Evolutionary conservation across 805 yeast species (phyloP).

Genomic region (Suhomyces sp.): DNA sequence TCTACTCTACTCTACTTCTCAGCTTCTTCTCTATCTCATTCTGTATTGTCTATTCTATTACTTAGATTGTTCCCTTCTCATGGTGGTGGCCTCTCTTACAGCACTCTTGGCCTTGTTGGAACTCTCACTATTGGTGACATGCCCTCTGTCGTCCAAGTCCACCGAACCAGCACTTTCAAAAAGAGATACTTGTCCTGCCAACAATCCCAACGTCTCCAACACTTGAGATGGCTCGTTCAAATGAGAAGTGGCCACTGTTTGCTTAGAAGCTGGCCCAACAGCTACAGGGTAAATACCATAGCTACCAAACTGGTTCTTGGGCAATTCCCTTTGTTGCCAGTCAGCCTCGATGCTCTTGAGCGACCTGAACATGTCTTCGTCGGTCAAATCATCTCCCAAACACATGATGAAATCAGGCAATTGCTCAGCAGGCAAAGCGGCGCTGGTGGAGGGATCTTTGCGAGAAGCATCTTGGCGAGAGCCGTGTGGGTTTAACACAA

Average conservation of each 20-base stretch:
- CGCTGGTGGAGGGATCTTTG: constrained; percentile 15
- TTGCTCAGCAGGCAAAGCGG: constrained; percentile 35
- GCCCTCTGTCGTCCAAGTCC: constrained; percentile 75
- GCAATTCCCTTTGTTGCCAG: constrained; percentile 45
- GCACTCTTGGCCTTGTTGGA: constrained; percentile 40
- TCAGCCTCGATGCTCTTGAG: constrained; percentile 57
- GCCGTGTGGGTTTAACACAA: constrained; percentile 66
- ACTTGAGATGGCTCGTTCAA: constrained; percentile 82
- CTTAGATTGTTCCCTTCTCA: background rate
- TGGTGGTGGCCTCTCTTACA: constrained; percentile 23
- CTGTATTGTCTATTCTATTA: background rate
- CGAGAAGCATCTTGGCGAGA: constrained; percentile 42
- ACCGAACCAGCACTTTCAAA: constrained; percentile 78
- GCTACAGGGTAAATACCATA: constrained; percentile 80
- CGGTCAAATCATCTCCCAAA: constrained; percentile 94
- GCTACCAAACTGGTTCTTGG: constrained; percentile 45
- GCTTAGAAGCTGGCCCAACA: constrained; percentile 88
- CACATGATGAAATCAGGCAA: constrained; percentile 85
- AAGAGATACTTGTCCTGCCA: constrained; percentile 74
- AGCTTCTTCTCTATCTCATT: no score
- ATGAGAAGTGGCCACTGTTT: constrained; percentile 82
- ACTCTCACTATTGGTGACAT: constrained; percentile 48
- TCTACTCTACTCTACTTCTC: no score
- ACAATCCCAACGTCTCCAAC: constrained; percentile 74
- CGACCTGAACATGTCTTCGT: constrained; percentile 94